Evolutionary conservation across 331 rosid species (phyloP), one percentile per base, ranked within the genome.

Genomic region (Malus hybrid): DNA sequence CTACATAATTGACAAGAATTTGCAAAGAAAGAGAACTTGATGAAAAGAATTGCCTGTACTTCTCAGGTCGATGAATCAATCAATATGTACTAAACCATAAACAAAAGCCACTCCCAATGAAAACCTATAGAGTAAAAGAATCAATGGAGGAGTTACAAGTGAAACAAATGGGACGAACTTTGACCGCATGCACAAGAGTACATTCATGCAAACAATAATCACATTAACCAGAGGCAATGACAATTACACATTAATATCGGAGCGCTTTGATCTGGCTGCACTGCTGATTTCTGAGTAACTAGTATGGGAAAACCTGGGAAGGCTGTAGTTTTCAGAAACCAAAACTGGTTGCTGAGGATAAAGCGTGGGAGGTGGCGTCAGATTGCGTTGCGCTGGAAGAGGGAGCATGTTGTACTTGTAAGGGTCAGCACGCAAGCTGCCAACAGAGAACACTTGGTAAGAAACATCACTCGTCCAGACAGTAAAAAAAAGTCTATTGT

Each of bases 301-400:
- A 54, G 89, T 81, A 77, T 78, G 71, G 12, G 93, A 77, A 89
- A 85, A 89, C 80, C 92, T 89, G 9, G 99, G 91, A 75, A 86
- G 87, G 83, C 83, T 83, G 85, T 85, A 84, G 83, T 77, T 85
- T 87, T 90, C 97, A 15, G 97, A 84, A 61, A 84, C 96, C 16
- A 80, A 80, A 85, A 92, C 93, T 15, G 97, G 97, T 78, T 90
- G 97, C 84, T 94, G 99, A 69, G 99, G 96, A 85, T 95, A 95
- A 32, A 90, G 93, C 0, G 97, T 92, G 42, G 97, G 93, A 7
- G 97, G 97, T 12, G 97, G 96, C 0, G 92, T 88, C 79, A 90
- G 87, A 83, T 89, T 95, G 76, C 89, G 88, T 56, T 92, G 97
- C 12, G 96, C 97, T 31, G 97, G 96, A 80, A 90, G 93, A 7